Evolutionary conservation across 192 early-diverging fungal genomes (phyloP), one percentile per base, ranked within the genome.

Genomic region (Umbelopsis sp.): DNA sequence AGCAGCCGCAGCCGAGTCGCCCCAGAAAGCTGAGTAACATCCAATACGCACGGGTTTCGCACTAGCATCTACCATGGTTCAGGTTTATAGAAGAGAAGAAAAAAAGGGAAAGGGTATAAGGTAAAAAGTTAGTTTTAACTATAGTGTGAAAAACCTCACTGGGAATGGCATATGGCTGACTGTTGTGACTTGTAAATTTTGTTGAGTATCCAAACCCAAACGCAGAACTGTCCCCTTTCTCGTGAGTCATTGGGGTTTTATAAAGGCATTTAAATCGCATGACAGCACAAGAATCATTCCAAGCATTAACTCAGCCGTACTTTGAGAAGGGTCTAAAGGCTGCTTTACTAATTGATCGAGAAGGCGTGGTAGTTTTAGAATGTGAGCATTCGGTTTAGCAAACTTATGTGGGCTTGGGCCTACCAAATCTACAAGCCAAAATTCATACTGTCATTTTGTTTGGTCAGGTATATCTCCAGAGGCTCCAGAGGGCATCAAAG

Each of bases 331-430:
- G 84, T 48, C 67, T 88, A 10, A 69, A 84, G 44, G 84, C 85
- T n/a, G 82, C 84, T 21, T 53, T 88, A 11, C 72, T 90, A 0
- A 88, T 87, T 11, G 88, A 90, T 71, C 68, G 82, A 64, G 87
- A 88, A 72, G 88, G 88, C 5, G 87, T 90, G 21, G 80, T 87
- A 30, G 66, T 90, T 6, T 74, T 86, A 41, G 76, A 84, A 83
- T 77, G 88, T 87, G 77, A 48, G 21, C 9, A 41, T 21, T 27
- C 15, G 6, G 49, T 13, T 30, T 49, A 30, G 27, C 27, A 30
- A 30, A 30, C 27, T 30, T 30, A 30, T 30, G 27, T 30, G 27
- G 27, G 27, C 27, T 30, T 30, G 3, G 3, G 27, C 27, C 27
- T 30, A 30, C 27, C 27, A 30, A 30, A 30, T 30, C 1, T 3